Evolutionary conservation across 2,329 filamentous ascomycete genomes (phyloP).

Genomic region (Boeremia lycopersici): DNA sequence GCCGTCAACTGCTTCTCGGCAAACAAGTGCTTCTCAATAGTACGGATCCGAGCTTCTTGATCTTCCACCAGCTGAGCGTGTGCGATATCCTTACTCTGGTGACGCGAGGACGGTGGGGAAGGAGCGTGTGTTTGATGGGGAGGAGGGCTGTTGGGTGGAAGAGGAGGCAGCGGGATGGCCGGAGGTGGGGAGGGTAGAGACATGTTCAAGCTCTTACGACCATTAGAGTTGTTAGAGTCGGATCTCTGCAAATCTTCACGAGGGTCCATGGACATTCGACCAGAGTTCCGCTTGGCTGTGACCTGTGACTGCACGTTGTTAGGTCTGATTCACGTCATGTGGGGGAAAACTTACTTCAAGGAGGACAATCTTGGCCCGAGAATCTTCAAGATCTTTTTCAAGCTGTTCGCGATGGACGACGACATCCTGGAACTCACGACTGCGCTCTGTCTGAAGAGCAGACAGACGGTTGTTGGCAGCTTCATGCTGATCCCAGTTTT

Average conservation of each 20-base stretch:
- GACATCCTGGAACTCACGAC: slow-evolving; percentile 50
- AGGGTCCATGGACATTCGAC: slow-evolving; percentile 54
- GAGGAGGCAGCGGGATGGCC: slow-evolving; percentile 90
- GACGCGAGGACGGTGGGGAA: slow-evolving; percentile 67
- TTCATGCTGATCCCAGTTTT: slow-evolving; percentile 93
- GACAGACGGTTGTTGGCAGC: slow-evolving; percentile 84
- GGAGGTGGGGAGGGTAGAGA: slow-evolving; percentile 93
- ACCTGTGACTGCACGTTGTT: slow-evolving; percentile 62
- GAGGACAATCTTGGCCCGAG: slow-evolving; percentile 72
- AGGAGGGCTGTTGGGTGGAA: slow-evolving; percentile 63
- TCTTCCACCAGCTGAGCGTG: slow-evolving; percentile 87
- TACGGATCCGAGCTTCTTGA: slow-evolving; percentile 91
- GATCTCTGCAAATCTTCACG: slow-evolving; percentile 59
- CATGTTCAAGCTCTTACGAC: slow-evolving; percentile 85
- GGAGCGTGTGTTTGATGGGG: slow-evolving; percentile 58
- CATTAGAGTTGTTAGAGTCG: slow-evolving; percentile 68
- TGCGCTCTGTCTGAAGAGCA: slow-evolving; percentile 59
- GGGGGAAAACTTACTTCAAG: slow-evolving; percentile 69
- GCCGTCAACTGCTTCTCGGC: slow-evolving; percentile 96
- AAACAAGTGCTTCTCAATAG: slow-evolving; percentile 94
- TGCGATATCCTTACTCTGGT: slow-evolving; percentile 80
- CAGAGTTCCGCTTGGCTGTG: slow-evolving; percentile 57
- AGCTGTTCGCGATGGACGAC: slow-evolving; percentile 52
- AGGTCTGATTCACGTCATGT: slow-evolving; percentile 7
- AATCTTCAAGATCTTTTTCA: slow-evolving; percentile 74